Percentiles rank a stretch among this genome's conserved stretches.
These are phyloP conservation scores for Aspergillus tubingensis DNA, from an alignment of 2,329 filamentous ascomycete species.

Conservation along the genomic window DNA sequence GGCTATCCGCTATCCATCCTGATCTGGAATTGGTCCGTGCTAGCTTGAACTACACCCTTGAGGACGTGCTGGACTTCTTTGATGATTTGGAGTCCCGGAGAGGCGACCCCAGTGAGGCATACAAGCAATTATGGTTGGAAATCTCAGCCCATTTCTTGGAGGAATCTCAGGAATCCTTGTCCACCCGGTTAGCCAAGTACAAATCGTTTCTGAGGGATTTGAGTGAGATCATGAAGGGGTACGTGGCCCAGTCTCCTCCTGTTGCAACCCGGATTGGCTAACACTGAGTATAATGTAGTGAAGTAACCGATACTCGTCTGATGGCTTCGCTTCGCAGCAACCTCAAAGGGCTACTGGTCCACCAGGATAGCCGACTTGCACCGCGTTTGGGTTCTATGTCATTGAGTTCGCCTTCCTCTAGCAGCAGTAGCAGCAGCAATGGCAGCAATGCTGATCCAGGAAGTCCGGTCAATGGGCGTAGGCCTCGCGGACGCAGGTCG, in stretches of 20 bases:
- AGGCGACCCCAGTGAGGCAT: conserved; percentile 36
- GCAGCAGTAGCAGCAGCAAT: conserved; percentile 26
- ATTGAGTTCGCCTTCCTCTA: conserved; percentile 29
- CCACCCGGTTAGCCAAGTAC: conserved; percentile 53
- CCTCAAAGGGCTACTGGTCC: conserved; percentile 30
- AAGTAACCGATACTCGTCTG: conserved; percentile 26
- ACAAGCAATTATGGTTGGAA: conserved; percentile 55
- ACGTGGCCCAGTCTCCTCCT: conserved; percentile 22
- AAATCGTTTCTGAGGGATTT: conserved; percentile 52
- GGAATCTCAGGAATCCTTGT: conserved; percentile 50
- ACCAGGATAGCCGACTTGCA: conserved; percentile 33
- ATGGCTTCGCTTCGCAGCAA: conserved; percentile 29
- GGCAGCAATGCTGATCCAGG: conserved; percentile 29
- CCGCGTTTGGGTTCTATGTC: conserved; percentile 29
- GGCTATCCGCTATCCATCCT: conserved; percentile 43
- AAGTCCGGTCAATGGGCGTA: conserved; percentile 31
- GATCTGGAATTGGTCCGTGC: conserved; percentile 53
- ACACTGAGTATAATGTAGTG: conserved; percentile 21
- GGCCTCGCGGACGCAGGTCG: conserved; percentile 35
- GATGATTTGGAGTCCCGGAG: conserved; percentile 38
- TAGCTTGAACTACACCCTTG: conserved; percentile 54
- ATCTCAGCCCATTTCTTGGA: conserved; percentile 49
- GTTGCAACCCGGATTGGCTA: conserved; percentile 15
- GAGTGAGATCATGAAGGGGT: conserved; percentile 51
- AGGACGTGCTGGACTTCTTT: conserved; percentile 52